phyloP scores from a whole-genome alignment of 2,329 filamentous ascomycete genomes.

The Ceratocystis destructans region DNA sequence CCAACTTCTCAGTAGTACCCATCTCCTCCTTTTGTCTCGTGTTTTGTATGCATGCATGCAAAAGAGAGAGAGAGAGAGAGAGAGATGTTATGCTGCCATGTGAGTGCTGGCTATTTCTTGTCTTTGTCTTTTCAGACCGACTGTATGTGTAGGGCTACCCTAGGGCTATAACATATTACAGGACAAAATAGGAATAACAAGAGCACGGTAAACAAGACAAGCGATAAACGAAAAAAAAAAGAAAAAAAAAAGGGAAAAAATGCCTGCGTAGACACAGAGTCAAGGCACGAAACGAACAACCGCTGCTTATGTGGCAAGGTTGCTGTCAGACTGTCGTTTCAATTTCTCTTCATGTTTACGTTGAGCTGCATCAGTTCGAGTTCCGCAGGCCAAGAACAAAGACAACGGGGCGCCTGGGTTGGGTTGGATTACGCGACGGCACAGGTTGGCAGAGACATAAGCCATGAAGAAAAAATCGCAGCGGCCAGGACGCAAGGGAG shows the following conservation, averaged over 20 bases:
- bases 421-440: not conserved
- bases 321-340: not conserved
- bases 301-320: not conserved
- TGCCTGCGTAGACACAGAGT: not conserved
- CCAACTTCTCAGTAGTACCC: not conserved
- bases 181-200: too few relatives aligned
- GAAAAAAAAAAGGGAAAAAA: not conserved
- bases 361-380: not conserved
- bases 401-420: not conserved
- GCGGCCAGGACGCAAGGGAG: not conserved
- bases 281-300: not conserved
- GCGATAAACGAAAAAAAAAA: not conserved
- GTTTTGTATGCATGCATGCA: not conserved
- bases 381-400: not conserved
- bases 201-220: too few relatives aligned
- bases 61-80: too few relatives aligned
- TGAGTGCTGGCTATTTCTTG: too few relatives aligned
- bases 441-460: not conserved
- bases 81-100: too few relatives aligned
- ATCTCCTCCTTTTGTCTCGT: not conserved
- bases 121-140: too few relatives aligned
- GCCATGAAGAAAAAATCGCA: not conserved
- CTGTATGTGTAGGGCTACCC: too few relatives aligned
- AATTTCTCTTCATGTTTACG: not conserved
- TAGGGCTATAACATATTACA: too few relatives aligned